Evolutionary conservation across 345 rosid genomes (phyloP).

Genomic region (Citrus cavaleriei): DNA sequence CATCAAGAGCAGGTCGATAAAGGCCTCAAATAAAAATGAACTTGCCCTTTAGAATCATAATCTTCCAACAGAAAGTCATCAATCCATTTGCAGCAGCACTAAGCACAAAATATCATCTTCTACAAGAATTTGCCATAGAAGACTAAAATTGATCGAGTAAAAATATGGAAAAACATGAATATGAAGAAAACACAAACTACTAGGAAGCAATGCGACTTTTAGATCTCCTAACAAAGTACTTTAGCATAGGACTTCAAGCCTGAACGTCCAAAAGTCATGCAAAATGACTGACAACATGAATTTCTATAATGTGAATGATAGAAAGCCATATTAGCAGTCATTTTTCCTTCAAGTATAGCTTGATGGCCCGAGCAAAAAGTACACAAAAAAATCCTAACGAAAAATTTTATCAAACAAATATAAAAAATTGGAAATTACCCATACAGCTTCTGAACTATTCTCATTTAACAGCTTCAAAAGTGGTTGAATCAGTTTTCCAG

Average conservation of each 20-base stretch:
- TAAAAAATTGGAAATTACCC: conserved; percentile 49
- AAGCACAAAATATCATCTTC: background rate
- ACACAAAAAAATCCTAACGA: background rate
- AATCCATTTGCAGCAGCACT: background rate
- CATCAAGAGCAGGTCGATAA: background rate
- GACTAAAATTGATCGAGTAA: background rate
- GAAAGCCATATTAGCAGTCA: no score
- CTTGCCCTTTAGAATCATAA: background rate
- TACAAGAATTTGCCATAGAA: background rate
- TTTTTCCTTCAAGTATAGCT: background rate
- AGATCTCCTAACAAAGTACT: background rate
- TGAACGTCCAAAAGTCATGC: background rate
- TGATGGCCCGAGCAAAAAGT: background rate
- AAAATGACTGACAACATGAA: background rate
- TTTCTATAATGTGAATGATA: background rate
- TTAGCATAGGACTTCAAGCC: no score
- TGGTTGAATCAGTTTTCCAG: conserved; percentile 64
- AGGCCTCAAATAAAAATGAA: background rate
- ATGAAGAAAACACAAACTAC: background rate
- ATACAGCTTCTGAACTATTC: conserved; percentile 54
- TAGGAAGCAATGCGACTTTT: background rate
- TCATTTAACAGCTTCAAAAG: conserved; percentile 66
- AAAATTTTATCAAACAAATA: conserved; percentile 4
- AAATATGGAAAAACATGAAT: background rate
- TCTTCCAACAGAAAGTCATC: background rate